Conservation (phyloP, 179 eudicot species). For the Vitellaria paradoxa region DNA sequence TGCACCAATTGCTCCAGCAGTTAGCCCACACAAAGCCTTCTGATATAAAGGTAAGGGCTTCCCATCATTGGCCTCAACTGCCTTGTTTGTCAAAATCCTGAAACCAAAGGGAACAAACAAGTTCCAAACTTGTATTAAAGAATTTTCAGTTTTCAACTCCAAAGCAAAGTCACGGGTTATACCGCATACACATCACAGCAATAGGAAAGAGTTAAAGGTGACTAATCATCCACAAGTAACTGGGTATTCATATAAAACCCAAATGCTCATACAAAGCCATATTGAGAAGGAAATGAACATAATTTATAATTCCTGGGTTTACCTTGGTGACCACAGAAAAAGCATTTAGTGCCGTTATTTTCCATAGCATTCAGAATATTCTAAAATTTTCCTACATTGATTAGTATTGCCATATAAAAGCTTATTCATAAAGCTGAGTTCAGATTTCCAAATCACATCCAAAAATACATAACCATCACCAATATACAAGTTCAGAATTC, state of each 20-base stretch:
- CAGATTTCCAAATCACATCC: not conserved
- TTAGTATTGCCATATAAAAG: not conserved
- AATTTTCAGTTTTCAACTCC: not conserved
- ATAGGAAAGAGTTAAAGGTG: not conserved
- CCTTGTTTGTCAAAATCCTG: conserved; percentile 76
- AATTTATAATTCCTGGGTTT: not conserved
- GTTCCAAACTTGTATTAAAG: not conserved
- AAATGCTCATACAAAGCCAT: not conserved
- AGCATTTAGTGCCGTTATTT: not conserved
- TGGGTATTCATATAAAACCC: not conserved
- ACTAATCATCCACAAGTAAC: not conserved
- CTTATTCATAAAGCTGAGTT: not conserved
- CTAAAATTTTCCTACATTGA: not conserved
- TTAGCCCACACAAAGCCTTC: conserved; percentile 92
- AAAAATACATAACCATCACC: not conserved
- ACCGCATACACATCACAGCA: not conserved
- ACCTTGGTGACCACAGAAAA: not conserved
- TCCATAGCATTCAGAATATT: not conserved
- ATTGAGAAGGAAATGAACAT: not conserved
- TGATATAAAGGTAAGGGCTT: conserved; percentile 89
- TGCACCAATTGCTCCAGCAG: conserved; percentile 99
- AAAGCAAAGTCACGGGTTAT: not conserved
- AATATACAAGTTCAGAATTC: not conserved
- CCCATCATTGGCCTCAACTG: conserved; percentile 85
- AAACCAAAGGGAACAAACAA: conserved; percentile 6